A percentile compares a stretch with the other conserved stretches of the same genome.
Evolutionary conservation across 495 filamentous ascomycete genomes (phyloP).

Genomic region (Penicillium simplicissimum): DNA sequence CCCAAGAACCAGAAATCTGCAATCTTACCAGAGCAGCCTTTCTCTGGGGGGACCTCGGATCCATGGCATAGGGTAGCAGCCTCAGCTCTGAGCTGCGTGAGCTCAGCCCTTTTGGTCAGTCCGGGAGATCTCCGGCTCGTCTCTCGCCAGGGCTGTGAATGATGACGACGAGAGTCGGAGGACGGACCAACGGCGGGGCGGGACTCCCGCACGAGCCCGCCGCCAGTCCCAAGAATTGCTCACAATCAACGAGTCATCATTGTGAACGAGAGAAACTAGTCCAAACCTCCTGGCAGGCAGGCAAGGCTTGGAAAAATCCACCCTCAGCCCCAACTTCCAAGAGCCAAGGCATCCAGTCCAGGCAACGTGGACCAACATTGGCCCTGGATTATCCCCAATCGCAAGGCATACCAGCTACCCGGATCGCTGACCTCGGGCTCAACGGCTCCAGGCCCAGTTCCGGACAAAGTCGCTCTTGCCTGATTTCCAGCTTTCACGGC

Average conservation of each 20-base stretch:
- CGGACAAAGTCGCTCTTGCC: constrained; percentile 10
- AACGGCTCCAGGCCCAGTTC: constrained; percentile 6
- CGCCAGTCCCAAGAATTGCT: not conserved
- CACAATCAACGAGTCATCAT: not conserved
- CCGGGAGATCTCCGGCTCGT: constrained; percentile 2
- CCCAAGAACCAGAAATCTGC: not conserved
- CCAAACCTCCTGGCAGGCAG: not conserved
- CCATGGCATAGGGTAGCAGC: not conserved
- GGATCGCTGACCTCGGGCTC: constrained; percentile 1
- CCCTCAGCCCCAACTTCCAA: not conserved
- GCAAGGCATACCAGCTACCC: constrained; percentile 8
- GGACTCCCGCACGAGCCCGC: constrained; percentile 15
- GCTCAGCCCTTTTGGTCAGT: not conserved
- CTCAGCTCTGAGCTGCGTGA: too few species aligned
- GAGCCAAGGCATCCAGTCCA: not conserved
- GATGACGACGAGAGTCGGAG: constrained; percentile 16
- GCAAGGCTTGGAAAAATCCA: not conserved
- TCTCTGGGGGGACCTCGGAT: not conserved
- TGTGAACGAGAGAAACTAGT: not conserved
- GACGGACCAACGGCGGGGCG: constrained; percentile 19
- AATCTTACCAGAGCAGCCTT: too few species aligned
- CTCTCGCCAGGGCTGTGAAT: not conserved
- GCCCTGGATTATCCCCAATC: not conserved
- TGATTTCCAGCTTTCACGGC: not conserved
- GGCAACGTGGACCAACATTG: too few species aligned